Evolutionary conservation across 441 rosid genomes (phyloP).

Genomic region (Syzygium malaccense): DNA sequence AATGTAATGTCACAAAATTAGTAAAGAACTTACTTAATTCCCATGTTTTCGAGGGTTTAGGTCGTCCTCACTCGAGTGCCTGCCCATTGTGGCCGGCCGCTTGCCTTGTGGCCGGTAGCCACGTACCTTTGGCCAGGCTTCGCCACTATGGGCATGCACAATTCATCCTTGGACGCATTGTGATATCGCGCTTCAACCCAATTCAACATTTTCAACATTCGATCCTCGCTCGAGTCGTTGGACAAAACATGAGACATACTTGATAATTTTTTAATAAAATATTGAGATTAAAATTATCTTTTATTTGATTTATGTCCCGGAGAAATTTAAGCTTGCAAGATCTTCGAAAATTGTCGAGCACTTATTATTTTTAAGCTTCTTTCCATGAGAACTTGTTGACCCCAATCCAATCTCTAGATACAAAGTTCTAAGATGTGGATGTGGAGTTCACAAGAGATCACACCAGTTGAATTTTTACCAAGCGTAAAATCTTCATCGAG

Average conservation of each 20-base stretch:
- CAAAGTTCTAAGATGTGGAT: background rate
- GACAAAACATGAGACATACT: background rate
- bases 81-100: background rate
- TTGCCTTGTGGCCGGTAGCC: too few relatives aligned
- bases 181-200: background rate
- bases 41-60: background rate
- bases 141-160: background rate
- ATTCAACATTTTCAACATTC: background rate
- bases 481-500: background rate
- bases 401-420: background rate
- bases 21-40: background rate
- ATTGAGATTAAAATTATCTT: background rate
- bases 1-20: background rate
- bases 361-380: background rate
- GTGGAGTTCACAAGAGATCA: background rate
- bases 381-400: background rate
- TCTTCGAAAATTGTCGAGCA: background rate
- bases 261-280: background rate
- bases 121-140: background rate
- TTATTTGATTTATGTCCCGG: background rate
- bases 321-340: background rate
- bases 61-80: background rate
- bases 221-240: background rate
- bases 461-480: background rate
- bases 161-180: background rate